Evolutionary conservation across 1,139 yeast genomes (phyloP).

Genomic region (Wickerhamomyces sp.): DNA sequence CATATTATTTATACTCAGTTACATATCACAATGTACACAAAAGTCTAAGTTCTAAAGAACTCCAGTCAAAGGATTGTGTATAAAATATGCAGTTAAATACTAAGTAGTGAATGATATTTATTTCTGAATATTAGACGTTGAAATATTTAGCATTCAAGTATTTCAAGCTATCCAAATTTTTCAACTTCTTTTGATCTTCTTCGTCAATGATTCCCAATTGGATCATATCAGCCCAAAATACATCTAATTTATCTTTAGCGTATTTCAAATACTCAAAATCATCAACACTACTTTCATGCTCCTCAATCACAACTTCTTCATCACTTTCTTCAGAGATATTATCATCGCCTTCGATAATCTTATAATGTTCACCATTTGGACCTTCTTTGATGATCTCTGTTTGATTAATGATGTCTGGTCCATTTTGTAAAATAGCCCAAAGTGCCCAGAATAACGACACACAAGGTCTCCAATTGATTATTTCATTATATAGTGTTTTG

Average conservation of each 20-base stretch:
- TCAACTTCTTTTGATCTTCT: conserved; percentile 20
- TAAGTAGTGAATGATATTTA: background rate
- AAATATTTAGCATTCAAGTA: conserved; percentile 23
- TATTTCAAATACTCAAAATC: conserved; percentile 77
- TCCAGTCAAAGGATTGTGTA: too few species aligned
- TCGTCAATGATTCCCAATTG: conserved; percentile 51
- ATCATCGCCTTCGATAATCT: conserved; percentile 23
- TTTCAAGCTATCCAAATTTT: conserved; percentile 9
- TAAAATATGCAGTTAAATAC: too few species aligned
- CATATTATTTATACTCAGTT: too few species aligned
- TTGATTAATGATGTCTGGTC: conserved; percentile 28
- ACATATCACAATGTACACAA: too few species aligned
- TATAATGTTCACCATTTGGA: conserved; percentile 43
- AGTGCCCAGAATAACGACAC: conserved; percentile 80
- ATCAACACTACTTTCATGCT: conserved; percentile 46
- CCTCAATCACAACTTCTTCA: conserved; percentile 22
- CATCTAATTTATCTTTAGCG: conserved; percentile 66
- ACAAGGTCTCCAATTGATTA: conserved; percentile 74
- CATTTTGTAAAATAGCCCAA: conserved; percentile 88
- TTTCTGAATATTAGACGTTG: conserved; percentile 4
- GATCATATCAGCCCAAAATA: conserved; percentile 72
- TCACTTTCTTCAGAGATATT: conserved; percentile 16
- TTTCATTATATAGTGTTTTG: conserved; percentile 55
- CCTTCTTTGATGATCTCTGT: conserved; percentile 29
- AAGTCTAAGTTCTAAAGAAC: too few species aligned